phyloP scores from a whole-genome alignment of 495 filamentous ascomycete species.

The Massariosphaeria phaeospora region DNA sequence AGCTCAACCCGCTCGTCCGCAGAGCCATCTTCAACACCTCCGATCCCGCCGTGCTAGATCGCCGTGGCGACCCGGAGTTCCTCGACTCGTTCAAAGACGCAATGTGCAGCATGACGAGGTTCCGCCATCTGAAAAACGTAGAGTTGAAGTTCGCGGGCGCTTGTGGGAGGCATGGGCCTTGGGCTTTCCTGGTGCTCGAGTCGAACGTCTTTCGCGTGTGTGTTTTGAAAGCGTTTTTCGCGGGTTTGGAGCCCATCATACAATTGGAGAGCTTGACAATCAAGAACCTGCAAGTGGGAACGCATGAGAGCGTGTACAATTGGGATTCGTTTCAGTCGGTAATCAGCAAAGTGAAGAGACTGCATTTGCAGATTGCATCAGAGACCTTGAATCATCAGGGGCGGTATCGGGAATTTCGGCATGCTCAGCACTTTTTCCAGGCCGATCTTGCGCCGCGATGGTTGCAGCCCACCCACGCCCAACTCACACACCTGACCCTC shows the following conservation, averaged over 20 bases:
- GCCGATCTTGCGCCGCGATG: not conserved
- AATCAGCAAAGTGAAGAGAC: not conserved
- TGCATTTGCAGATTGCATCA: not conserved
- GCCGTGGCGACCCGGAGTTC: not conserved
- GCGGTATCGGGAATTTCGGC: not conserved
- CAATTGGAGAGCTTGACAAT: not conserved
- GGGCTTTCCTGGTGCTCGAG: not conserved
- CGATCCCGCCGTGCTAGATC: not conserved
- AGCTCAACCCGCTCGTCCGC: not conserved
- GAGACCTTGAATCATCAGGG: not conserved
- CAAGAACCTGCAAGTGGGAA: slow-evolving; percentile 4
- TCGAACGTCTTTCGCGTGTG: not conserved
- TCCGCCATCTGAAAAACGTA: not conserved
- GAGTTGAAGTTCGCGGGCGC: not conserved
- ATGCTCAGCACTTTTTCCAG: not conserved
- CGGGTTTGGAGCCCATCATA: not conserved
- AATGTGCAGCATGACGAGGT: not conserved
- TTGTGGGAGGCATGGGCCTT: not conserved
- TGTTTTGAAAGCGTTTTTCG: slow-evolving; percentile 1
- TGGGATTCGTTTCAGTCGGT: not conserved
- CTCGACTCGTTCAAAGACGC: slow-evolving; percentile 1
- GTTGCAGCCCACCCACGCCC: not conserved
- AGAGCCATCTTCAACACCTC: slow-evolving; percentile 5
- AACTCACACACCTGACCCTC: slow-evolving; percentile 9
- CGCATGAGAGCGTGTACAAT: not conserved